Evolutionary conservation across 352 stramenopile genomes (phyloP).

Genomic region (Pythium rhizo-oryzae): DNA sequence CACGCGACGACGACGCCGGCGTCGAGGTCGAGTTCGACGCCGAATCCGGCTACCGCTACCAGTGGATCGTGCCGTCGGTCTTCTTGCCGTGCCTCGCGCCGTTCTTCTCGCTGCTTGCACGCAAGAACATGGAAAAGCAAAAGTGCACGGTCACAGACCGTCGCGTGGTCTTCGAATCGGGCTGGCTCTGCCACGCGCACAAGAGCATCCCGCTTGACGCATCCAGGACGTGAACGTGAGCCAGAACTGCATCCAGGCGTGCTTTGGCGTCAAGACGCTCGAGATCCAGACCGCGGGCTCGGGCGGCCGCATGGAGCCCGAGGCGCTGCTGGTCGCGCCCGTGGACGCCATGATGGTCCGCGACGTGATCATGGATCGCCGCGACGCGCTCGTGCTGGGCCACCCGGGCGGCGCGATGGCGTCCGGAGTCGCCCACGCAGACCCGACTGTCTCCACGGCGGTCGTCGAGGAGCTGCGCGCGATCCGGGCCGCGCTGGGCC

Average conservation of each 20-base stretch:
- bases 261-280: constrained; percentile 37
- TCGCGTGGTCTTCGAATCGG: constrained; percentile 42
- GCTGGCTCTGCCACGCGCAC: constrained; percentile 43
- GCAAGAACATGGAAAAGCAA: constrained; percentile 39
- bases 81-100: constrained; percentile 22
- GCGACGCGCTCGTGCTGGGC: constrained; percentile 42
- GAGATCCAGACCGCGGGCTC: constrained; percentile 47
- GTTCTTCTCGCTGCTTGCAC: constrained; percentile 27
- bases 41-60: constrained; percentile 19
- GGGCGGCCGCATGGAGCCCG: constrained; percentile 22
- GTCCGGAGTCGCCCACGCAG: no score
- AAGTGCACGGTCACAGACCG: constrained; percentile 44
- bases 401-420: no score
- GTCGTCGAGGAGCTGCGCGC: constrained; percentile 22
- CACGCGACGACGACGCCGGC: constrained; percentile 12
- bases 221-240: constrained; percentile 54
- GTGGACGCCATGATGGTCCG: constrained; percentile 39
- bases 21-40: constrained; percentile 25
- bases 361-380: constrained; percentile 46
- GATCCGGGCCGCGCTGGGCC: constrained; percentile 22
- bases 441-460: no score
- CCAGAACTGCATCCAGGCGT: constrained; percentile 40
- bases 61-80: constrained; percentile 22
- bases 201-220: constrained; percentile 48
- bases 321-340: constrained; percentile 39